Conservation (phyloP, 495 filamentous ascomycete species). For the Penicillium bovifimosum region DNA sequence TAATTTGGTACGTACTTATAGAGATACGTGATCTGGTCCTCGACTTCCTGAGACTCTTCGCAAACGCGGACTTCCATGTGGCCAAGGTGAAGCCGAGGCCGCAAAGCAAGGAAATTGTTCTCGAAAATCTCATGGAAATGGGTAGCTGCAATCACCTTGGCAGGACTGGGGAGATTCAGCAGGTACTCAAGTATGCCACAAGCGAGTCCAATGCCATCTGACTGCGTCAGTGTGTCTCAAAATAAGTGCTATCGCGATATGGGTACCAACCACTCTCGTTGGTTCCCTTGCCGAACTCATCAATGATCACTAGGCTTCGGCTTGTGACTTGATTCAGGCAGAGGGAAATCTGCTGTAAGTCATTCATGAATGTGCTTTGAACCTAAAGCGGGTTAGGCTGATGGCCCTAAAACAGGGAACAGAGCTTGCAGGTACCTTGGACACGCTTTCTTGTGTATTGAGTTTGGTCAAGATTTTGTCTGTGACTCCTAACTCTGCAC, state of each 20-base stretch:
- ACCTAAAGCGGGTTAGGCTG: slow-evolving; percentile 33
- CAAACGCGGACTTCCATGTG: slow-evolving; percentile 87
- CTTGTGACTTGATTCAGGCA: slow-evolving; percentile 71
- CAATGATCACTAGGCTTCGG: slow-evolving; percentile 75
- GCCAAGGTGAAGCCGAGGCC: slow-evolving; percentile 60
- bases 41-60: slow-evolving; percentile 48
- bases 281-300: slow-evolving; percentile 97
- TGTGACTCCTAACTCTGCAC: slow-evolving; percentile 76
- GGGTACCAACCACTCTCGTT: slow-evolving; percentile 50
- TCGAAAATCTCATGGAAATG: slow-evolving; percentile 96
- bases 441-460: slow-evolving; percentile 80
- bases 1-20: slow-evolving; percentile 54
- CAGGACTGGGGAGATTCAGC: slow-evolving; percentile 52
- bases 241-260: no score
- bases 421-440: slow-evolving; percentile 40
- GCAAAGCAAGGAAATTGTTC: slow-evolving; percentile 53
- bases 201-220: slow-evolving; percentile 82
- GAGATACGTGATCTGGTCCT: slow-evolving; percentile 81
- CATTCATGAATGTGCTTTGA: slow-evolving; percentile 91
- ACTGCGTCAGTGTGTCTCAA: not conserved
- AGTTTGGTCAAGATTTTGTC: slow-evolving; percentile 91
- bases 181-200: slow-evolving; percentile 77
- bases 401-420: not conserved
- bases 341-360: slow-evolving; percentile 82
- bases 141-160: slow-evolving; percentile 82